Base-by-base conservation (phyloP, 2,329 filamentous ascomycete genomes). In the Alternaria novae-zelandiae region DNA sequence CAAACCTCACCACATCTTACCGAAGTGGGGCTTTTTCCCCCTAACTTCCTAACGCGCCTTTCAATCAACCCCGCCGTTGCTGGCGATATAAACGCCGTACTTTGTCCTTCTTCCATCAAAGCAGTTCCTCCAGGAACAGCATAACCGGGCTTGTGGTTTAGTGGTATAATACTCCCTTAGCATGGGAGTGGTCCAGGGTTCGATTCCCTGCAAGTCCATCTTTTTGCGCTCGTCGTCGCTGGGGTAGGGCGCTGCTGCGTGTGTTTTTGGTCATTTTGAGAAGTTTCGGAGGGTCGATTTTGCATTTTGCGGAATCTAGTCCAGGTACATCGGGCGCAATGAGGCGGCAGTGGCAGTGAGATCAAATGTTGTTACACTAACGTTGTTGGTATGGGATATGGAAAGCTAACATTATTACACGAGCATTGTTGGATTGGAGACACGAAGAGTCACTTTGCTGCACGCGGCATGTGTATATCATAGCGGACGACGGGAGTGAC, bases 131-230 rank as follows among this genome's bases (percentile, higher is more conserved):
- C 13, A 15, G 36, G 17, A 56, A 3, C n/a, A 55, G 54, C 51
- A 17, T 0, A 55, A 15, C 26, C 47, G 66, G 66, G 66, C 66
- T 69, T 60, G 66, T 69, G 66, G 66, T 69, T 67, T 69, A 69
- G 66, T 69, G 66, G 66, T 67, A 69, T 67, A 63, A 69, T 67
- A 67, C 61, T 67, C 64, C 61, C 66, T 69, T 67, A 69, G 66
- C 66, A 67, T 67, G 64, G 61, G 64, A 67, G 64, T 65, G 64
- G 64, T 67, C 64, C 64, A 47, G 54, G 32, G 51, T 54, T 60
- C 51, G 51, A 60, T 60, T 61, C 59, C 54, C 59, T 49, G 59
- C 59, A 49, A 61, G 59, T 61, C 59, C 59, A 61, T 51, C n/a
- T 61, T 46, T 61, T 61, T 61, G 49, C 49, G 12, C 2, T 36